Percentiles rank a stretch among this genome's conserved stretches.
phyloP scores from a whole-genome alignment of 1,284 basidiomycete genomes.

The Sanghuangporus sanghuang region DNA sequence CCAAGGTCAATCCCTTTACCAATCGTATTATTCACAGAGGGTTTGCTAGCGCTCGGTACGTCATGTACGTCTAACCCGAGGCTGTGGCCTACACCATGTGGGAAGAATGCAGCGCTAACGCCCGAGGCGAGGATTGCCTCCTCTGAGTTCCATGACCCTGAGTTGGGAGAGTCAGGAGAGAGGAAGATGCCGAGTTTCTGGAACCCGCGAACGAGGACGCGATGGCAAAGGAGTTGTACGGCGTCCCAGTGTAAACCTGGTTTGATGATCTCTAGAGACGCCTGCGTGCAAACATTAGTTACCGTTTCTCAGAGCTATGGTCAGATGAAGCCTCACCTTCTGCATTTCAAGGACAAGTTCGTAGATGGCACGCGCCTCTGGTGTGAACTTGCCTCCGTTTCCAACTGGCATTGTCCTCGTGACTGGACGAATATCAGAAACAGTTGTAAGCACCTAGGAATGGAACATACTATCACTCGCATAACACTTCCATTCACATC shows the following conservation, averaged over 20 bases:
- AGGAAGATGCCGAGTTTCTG: conserved; percentile 83
- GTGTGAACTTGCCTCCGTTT: conserved; percentile 82
- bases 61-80: conserved; percentile 89
- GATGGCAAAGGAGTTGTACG: conserved; percentile 78
- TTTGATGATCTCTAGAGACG: conserved; percentile 61
- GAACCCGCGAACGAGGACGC: conserved; percentile 73
- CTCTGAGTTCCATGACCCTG: conserved; percentile 52
- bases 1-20: conserved; percentile 37
- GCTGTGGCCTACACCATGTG: conserved; percentile 87
- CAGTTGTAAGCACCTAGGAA: background rate
- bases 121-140: conserved; percentile 73
- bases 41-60: conserved; percentile 70
- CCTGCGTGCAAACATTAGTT: conserved; percentile 30
- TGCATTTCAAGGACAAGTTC: conserved; percentile 87
- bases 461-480: conserved; percentile 60
- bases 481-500: conserved; percentile 84
- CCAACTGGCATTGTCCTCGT: conserved; percentile 85
- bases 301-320: background rate
- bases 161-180: conserved; percentile 37
- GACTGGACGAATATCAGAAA: conserved; percentile 31
- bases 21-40: conserved; percentile 46
- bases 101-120: conserved; percentile 81
- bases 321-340: conserved; percentile 40
- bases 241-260: conserved; percentile 83
- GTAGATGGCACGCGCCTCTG: conserved; percentile 76